A percentile compares a stretch with the other conserved stretches of the same genome.
Conservation (phyloP, 768 basidiomycete species). For the Lactifluus piperatus region DNA sequence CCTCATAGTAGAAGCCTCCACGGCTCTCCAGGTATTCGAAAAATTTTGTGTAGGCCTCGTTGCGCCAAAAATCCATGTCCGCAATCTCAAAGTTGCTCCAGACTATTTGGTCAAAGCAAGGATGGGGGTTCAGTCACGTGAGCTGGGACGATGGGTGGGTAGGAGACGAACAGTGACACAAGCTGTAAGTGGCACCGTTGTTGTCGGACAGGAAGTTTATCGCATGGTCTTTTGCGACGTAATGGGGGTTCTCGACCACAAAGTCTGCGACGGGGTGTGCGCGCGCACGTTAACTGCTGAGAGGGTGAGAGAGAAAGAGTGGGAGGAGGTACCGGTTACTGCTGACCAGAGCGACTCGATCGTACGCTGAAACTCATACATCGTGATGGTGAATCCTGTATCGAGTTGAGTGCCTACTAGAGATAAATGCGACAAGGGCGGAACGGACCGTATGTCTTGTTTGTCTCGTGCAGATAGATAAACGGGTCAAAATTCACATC, state of each 20-base stretch:
- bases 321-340: constrained; percentile 48
- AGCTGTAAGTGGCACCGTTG: constrained; percentile 62
- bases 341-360: constrained; percentile 74
- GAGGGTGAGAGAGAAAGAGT: background rate
- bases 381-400: constrained; percentile 67
- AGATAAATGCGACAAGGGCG: background rate
- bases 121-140: background rate
- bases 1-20: constrained; percentile 91
- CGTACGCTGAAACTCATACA: constrained; percentile 72
- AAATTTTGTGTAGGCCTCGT: constrained; percentile 73
- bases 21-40: constrained; percentile 72
- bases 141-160: background rate
- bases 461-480: constrained; percentile 65
- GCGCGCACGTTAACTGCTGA: constrained; percentile 17
- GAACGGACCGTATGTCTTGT: constrained; percentile 68
- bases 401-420: background rate
- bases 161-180: constrained; percentile 55
- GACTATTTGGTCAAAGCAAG: constrained; percentile 52
- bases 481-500: constrained; percentile 62
- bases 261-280: constrained; percentile 43
- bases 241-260: constrained; percentile 49
- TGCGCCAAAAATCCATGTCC: constrained; percentile 74
- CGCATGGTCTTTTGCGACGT: constrained; percentile 54
- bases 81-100: constrained; percentile 96
- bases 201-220: constrained; percentile 70